These are phyloP conservation scores for Suhomyces wounanorum DNA, from an alignment of 1,139 yeast species.

Conservation along the genomic window DNA sequence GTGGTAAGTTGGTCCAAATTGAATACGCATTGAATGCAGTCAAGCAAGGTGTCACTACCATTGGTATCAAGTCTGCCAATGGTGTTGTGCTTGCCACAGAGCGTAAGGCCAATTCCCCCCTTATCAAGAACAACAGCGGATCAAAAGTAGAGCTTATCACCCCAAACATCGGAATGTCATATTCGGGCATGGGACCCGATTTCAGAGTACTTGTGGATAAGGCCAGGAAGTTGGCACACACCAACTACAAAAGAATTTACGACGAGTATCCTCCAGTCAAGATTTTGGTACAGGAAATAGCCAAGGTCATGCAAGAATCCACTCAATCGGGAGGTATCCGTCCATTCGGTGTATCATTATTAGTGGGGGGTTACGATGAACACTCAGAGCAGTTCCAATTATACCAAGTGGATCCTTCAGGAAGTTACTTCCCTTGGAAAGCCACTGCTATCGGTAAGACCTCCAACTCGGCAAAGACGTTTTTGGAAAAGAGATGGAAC, in stretches of 20 bases:
- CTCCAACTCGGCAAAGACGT: conserved; percentile 91
- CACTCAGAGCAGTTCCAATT: conserved; percentile 72
- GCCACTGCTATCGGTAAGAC: conserved; percentile 99
- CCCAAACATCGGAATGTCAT: conserved; percentile 95
- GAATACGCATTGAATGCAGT: conserved; percentile 98
- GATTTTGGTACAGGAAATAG: conserved; percentile 90
- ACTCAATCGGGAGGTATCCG: conserved; percentile 98
- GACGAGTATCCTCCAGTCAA: conserved; percentile 97
- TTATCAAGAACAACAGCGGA: conserved; percentile 73
- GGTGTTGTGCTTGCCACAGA: conserved; percentile 98
- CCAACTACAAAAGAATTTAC: conserved; percentile 88
- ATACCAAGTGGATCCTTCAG: conserved; percentile 98
- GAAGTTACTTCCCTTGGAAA: conserved; percentile 99
- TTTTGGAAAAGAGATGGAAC: conserved; percentile 97
- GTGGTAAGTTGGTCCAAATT: conserved; percentile 97
- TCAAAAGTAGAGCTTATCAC: conserved; percentile 83
- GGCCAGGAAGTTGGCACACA: conserved; percentile 91
- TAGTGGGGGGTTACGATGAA: conserved; percentile 94
- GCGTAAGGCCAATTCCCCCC: conserved; percentile 79
- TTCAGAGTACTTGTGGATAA: conserved; percentile 91
- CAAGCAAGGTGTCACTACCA: conserved; percentile 95
- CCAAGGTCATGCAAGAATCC: conserved; percentile 96
- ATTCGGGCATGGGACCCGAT: conserved; percentile 99
- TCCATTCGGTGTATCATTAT: conserved; percentile 93
- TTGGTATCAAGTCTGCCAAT: conserved; percentile 94